Evolutionary conservation across 495 filamentous ascomycete genomes (phyloP).

Genomic region (Haplographium delicatum): DNA sequence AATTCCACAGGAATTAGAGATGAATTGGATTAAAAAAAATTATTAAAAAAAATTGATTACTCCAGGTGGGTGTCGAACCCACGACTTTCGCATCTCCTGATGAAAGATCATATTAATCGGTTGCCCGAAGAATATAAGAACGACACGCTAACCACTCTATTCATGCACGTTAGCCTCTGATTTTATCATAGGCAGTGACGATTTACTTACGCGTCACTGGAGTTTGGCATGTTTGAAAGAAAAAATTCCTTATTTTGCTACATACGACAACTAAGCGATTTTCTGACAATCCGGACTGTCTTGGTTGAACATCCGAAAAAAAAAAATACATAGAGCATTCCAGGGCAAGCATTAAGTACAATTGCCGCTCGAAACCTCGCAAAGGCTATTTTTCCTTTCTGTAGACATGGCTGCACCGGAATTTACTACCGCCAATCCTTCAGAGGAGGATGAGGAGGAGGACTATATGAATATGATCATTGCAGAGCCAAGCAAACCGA

Average conservation of each 20-base stretch:
- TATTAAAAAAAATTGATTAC: background rate
- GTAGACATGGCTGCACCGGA: background rate
- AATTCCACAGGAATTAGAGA: too few relatives aligned
- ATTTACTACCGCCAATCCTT: background rate
- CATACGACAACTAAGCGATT: conserved; percentile 6
- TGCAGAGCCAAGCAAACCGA: conserved; percentile 27
- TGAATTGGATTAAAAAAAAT: too few relatives aligned
- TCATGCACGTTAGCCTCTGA: conserved; percentile 18
- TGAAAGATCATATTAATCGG: conserved; percentile 27
- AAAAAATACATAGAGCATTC: background rate
- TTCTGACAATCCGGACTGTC: too few relatives aligned
- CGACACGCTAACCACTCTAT: conserved; percentile 31
- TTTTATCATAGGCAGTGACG: conserved; percentile 26
- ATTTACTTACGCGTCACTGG: conserved; percentile 30
- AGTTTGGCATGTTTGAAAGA: conserved; percentile 26
- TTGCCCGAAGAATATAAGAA: conserved; percentile 30
- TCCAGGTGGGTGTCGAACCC: conserved; percentile 18
- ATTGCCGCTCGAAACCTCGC: too few relatives aligned
- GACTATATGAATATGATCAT: conserved; percentile 68
- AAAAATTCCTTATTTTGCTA: conserved; percentile 19
- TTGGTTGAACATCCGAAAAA: too few relatives aligned
- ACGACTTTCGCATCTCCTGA: conserved; percentile 25
- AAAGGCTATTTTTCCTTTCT: too few relatives aligned
- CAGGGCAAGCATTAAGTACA: background rate
- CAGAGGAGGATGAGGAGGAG: conserved; percentile 34